A percentile compares a stretch with the other conserved stretches of the same genome.
Conservation (phyloP, 352 stramenopile species). For the Aphanomyces astaci region DNA sequence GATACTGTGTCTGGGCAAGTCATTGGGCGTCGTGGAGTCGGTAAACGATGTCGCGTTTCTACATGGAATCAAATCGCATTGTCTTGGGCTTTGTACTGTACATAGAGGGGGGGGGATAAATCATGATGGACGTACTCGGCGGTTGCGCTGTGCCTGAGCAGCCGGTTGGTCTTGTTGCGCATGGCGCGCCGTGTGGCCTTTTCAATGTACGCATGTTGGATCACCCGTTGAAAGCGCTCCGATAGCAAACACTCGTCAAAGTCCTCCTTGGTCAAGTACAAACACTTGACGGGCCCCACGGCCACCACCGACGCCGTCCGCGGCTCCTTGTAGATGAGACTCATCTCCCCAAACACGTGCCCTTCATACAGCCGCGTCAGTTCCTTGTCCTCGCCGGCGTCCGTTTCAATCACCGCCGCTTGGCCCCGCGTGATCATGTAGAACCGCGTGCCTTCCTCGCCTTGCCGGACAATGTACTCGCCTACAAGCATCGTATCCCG, state of each 20-base stretch:
- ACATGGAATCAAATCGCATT: no score
- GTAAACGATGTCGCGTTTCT: background rate
- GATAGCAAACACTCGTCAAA: slow-evolving; percentile 81
- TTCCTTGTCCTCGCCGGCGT: slow-evolving; percentile 52
- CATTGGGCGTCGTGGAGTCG: background rate
- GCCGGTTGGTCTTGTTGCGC: slow-evolving; percentile 31
- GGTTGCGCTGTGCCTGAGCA: slow-evolving; percentile 49
- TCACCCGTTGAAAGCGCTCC: slow-evolving; percentile 78
- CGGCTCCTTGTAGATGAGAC: slow-evolving; percentile 80
- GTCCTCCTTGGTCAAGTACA: slow-evolving; percentile 82
- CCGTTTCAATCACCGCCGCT: slow-evolving; percentile 69
- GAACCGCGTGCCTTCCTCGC: slow-evolving; percentile 79
- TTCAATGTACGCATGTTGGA: slow-evolving; percentile 79
- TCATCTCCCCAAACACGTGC: slow-evolving; percentile 86
- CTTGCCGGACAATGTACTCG: slow-evolving; percentile 85
- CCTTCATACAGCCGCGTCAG: slow-evolving; percentile 79
- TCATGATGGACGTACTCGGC: slow-evolving; percentile 24
- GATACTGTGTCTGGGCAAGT: slow-evolving; percentile 36
- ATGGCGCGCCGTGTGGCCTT: slow-evolving; percentile 77
- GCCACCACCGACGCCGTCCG: slow-evolving; percentile 75
- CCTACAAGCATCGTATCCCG: no score
- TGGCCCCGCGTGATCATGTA: slow-evolving; percentile 87
- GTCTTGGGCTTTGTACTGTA: background rate
- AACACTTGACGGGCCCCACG: slow-evolving; percentile 69
- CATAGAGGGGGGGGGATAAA: background rate